Percentiles rank a stretch among this genome's conserved stretches.
phyloP scores from a whole-genome alignment of 768 basidiomycete species.

The Boletus edulis region DNA sequence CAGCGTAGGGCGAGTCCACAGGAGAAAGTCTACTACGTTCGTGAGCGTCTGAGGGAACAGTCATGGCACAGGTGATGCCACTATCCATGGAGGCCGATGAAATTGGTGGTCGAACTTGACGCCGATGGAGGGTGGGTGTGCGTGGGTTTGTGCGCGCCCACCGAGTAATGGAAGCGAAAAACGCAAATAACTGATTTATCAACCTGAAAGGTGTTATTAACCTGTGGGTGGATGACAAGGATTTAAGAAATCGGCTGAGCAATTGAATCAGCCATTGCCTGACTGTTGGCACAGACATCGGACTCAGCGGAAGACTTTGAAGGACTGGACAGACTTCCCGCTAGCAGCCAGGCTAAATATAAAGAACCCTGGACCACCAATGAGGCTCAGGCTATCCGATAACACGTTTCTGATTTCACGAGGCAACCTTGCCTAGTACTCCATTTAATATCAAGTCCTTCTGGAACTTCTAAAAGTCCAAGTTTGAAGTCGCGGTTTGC shows the following conservation, averaged over 20 bases:
- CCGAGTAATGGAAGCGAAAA: conserved; percentile 4
- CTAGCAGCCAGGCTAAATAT: no score
- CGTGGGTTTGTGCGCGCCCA: background rate
- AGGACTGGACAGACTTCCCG: background rate
- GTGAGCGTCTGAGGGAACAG: conserved; percentile 5
- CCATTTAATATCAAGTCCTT: no score
- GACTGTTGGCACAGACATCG: background rate
- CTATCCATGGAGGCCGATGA: background rate
- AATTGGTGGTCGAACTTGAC: background rate
- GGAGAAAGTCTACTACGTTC: conserved; percentile 6
- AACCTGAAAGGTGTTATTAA: background rate
- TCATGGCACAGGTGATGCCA: conserved; percentile 16
- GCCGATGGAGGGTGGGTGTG: background rate
- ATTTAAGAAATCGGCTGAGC: conserved; percentile 2
- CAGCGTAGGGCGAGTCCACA: conserved; percentile 9
- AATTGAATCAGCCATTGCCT: background rate
- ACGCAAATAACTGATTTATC: background rate
- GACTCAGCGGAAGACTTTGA: no score
- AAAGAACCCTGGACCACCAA: no score
- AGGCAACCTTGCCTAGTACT: no score
- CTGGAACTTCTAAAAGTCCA: no score
- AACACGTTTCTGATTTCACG: no score
- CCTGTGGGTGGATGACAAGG: background rate
- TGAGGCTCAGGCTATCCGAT: no score
- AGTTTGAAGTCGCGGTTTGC: no score